A percentile compares a stretch with the other conserved stretches of the same genome.
These are phyloP conservation scores for Herpetospermum pedunculosum DNA, from an alignment of 306 rosid genomes.

Conservation along the genomic window DNA sequence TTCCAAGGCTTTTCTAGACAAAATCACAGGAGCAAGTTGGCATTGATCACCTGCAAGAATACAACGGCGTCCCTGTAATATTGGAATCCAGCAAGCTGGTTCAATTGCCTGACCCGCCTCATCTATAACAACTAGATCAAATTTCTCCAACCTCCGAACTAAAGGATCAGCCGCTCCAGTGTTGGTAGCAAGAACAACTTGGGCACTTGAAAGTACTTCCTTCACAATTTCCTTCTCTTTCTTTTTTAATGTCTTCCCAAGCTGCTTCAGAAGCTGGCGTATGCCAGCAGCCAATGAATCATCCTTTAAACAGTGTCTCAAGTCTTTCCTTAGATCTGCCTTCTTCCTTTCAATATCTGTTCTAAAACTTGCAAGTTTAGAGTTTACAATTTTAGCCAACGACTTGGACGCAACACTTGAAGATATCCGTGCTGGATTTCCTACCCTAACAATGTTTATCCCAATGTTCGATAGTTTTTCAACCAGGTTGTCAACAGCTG, in stretches of 20 bases:
- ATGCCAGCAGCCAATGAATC: slow-evolving; percentile 82
- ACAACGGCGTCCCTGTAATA: slow-evolving; percentile 68
- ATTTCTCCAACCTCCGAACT: slow-evolving; percentile 44
- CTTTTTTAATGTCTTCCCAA: slow-evolving; percentile 54
- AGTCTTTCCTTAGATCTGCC: slow-evolving; percentile 68
- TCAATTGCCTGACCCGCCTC: slow-evolving; percentile 89
- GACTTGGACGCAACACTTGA: slow-evolving; percentile 56
- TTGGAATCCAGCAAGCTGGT: slow-evolving; percentile 81
- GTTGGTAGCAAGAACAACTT: slow-evolving; percentile 78
- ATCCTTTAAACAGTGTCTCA: slow-evolving; percentile 57
- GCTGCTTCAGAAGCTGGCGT: slow-evolving; percentile 74
- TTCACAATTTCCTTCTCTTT: slow-evolving; percentile 62
- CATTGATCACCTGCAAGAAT: slow-evolving; percentile 79
- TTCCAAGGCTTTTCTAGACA: slow-evolving; percentile 70
- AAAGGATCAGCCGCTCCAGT: slow-evolving; percentile 78
- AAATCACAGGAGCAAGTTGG: slow-evolving; percentile 80
- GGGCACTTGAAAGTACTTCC: slow-evolving; percentile 61
- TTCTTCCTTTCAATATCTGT: slow-evolving; percentile 70
- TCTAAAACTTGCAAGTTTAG: slow-evolving; percentile 41
- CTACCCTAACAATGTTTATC: slow-evolving; percentile 61
- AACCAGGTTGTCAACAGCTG: slow-evolving; percentile 77
- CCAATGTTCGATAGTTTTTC: slow-evolving; percentile 54
- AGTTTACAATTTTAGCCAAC: slow-evolving; percentile 58
- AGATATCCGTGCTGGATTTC: slow-evolving; percentile 76
- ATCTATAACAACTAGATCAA: slow-evolving; percentile 73